Base-by-base conservation (phyloP, 345 rosid genomes). In the Rhizophora apiculata region DNA sequence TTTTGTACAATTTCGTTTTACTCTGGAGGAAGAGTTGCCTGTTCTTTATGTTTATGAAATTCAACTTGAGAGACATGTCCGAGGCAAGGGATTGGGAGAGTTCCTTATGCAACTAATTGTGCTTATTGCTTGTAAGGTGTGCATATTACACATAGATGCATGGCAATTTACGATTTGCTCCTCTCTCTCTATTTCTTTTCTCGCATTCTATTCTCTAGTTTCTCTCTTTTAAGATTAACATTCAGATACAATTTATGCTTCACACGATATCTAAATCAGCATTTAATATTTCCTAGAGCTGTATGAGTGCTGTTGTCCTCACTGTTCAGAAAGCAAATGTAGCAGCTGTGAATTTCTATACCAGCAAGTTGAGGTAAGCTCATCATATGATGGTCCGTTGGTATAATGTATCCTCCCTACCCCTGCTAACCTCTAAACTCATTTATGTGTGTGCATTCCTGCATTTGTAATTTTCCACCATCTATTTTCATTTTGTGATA, bases 1-100 rank as follows among this genome's bases (percentile, higher is more conserved):
- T 22, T 95, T 95, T 75, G 83, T 87, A 19, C 92, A 89, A 68
- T 95, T 79, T 59, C 90, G 96, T 22, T 92, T 95, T 77, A 82
- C 88, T 31, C 54, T 92, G 49, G 97, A 92, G 82, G 97, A 92
- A 80, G 93, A 88, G 48, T 71, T 89, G 36, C 92, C 93, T 4
- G 96, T 92, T 37, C 85, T 95, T 64, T 95, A 95, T 53, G 86
- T 92, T 36, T 95, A 95, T 66, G 99, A 95, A 72, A 67, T 92
- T 58, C 99, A 89, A 78, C 88, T 95, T 16, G 88, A 92, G 67
- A 70, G 89, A 64, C 70, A 56, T 29, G 76, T 86, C 64, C 99
- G 85, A 75, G 89, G 96, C 32, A 89, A 84, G 75, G 96, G 97
- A 69, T 65, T 92, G 20, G 97, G 97, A 39, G 84, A 88, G 46